phyloP scores from a whole-genome alignment of 805 yeast genomes.

The Candida maesae region DNA sequence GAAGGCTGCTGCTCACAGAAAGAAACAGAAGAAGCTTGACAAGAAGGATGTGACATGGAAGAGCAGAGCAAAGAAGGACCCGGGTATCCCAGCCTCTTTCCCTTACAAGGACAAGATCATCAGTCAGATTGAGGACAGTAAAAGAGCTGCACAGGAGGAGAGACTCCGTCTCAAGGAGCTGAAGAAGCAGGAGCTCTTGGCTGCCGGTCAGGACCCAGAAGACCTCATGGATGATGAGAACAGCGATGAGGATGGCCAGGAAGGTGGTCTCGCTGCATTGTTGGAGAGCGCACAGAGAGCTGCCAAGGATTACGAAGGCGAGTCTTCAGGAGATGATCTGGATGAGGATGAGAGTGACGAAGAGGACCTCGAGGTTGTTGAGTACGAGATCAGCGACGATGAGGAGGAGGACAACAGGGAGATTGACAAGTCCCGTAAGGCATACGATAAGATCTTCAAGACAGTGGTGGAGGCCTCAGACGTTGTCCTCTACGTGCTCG shows the following conservation, averaged over 20 bases:
- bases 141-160: constrained; percentile 52
- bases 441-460: constrained; percentile 91
- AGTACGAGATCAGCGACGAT: constrained; percentile 42
- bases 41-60: constrained; percentile 95
- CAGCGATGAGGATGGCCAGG: constrained; percentile 33
- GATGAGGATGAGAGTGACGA: constrained; percentile 40
- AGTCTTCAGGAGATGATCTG: constrained; percentile 39
- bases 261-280: constrained; percentile 71
- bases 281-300: constrained; percentile 88
- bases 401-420: constrained; percentile 44
- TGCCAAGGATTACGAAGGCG: constrained; percentile 71
- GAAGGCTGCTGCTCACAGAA: constrained; percentile 88
- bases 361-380: constrained; percentile 45
- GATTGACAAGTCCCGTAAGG: constrained; percentile 75
- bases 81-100: constrained; percentile 92
- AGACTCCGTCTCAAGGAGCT: constrained; percentile 49
- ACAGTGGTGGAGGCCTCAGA: constrained; percentile 91
- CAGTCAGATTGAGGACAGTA: constrained; percentile 61
- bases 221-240: constrained; percentile 35
- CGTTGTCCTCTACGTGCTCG: constrained; percentile 88
- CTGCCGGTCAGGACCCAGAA: constrained; percentile 34
- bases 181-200: constrained; percentile 38
- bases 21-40: constrained; percentile 76
- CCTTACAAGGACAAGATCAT: constrained; percentile 89
- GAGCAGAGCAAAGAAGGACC: constrained; percentile 77